These are phyloP conservation scores for Penicillium concentricum DNA, from an alignment of 2,329 filamentous ascomycete genomes.

Conservation along the genomic window DNA sequence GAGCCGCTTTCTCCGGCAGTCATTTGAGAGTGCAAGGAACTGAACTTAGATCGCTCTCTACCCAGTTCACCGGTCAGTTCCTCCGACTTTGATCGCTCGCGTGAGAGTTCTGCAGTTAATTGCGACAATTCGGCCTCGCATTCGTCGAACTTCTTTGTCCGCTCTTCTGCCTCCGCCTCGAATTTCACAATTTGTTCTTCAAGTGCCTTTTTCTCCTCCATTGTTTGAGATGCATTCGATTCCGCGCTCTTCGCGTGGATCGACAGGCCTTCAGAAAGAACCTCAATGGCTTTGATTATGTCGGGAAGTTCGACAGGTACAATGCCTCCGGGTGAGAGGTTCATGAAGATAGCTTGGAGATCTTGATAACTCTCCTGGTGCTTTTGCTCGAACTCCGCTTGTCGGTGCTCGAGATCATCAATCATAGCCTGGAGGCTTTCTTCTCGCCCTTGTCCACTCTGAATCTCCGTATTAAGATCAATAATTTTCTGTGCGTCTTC, in stretches of 20 bases:
- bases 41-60: constrained; percentile 68
- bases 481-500: constrained; percentile 42
- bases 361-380: constrained; percentile 54
- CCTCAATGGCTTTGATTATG: constrained; percentile 61
- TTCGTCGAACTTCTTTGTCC: constrained; percentile 53
- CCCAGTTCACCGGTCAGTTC: constrained; percentile 55
- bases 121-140: constrained; percentile 55
- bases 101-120: constrained; percentile 55
- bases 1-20: constrained; percentile 82
- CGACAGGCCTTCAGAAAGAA: constrained; percentile 58
- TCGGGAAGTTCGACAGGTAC: constrained; percentile 58
- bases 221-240: constrained; percentile 59
- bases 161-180: constrained; percentile 56
- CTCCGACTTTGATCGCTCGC: constrained; percentile 48
- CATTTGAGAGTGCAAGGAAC: constrained; percentile 67
- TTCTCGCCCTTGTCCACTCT: constrained; percentile 54
- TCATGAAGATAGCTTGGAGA: constrained; percentile 59
- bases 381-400: constrained; percentile 53
- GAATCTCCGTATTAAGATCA: constrained; percentile 58
- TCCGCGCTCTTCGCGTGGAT: constrained; percentile 62
- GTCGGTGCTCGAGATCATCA: constrained; percentile 52
- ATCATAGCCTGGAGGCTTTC: constrained; percentile 37
- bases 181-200: constrained; percentile 56
- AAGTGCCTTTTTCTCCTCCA: constrained; percentile 62
- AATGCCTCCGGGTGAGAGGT: constrained; percentile 55